Base-by-base conservation (phyloP, 1,139 yeast species). In the Komagataea norvegica region DNA sequence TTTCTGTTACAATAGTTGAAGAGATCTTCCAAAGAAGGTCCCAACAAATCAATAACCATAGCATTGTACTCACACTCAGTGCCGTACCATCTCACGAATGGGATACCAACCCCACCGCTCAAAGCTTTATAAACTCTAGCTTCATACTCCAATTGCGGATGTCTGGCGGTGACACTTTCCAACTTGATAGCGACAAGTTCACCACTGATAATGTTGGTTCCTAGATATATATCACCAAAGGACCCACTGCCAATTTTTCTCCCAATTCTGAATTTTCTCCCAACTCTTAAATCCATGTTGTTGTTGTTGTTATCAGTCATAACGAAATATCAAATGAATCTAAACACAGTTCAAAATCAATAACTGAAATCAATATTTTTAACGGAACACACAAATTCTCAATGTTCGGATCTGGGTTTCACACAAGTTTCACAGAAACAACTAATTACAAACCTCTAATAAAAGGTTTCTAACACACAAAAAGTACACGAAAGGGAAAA, bases 171-270 rank as follows among this genome's bases (percentile, higher is more conserved):
- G 43, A 85, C 78, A 49, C 86, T 81, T 60, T 91, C 98, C 48
- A 91, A 70, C 62, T 91, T 91, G 67, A 91, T 89, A 52, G 97
- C 98, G 36, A 91, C 96, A 61, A 91, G 96, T 62, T 91, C 97
- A 29, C 97, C 96, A 31, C 95, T 84, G 34, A 91, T 85, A 62
- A 91, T 79, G 64, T 91, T 91, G 29, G 95, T 87, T 31, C 93
- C 94, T 44, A 88, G 72, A 62, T 91, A 91, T 53, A 91, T 91
- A 59, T 91, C 98, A 45, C 98, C 98, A 61, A 91, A 91, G 8
- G 97, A 89, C 16, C 98, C 98, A 34, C 94, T 81, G 13, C 98
- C 98, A 54, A 91, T 91, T 66, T 91, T 91, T 49, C 96, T 83
- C 34, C 96, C 96, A 55, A 91, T 83, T 44, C 96, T 78, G 65